Percentiles rank a stretch among this genome's conserved stretches.
phyloP scores from a whole-genome alignment of 2,329 filamentous ascomycete genomes.

The Aspergillus proliferans region DNA sequence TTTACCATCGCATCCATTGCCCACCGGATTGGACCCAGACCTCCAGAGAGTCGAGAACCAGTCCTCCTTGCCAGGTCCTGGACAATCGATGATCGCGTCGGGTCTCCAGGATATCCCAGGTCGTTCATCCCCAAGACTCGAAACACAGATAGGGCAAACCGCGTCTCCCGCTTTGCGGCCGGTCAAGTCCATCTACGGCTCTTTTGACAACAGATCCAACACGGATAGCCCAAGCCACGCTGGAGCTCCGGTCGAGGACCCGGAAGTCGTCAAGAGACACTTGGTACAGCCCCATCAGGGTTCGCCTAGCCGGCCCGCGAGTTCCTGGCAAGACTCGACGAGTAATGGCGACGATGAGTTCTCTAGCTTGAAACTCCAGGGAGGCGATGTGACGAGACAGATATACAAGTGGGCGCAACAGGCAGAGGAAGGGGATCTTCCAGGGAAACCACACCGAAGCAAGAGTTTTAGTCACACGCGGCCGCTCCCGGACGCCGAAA shows the following conservation, averaged over 20 bases:
- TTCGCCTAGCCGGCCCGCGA: slow-evolving; percentile 26
- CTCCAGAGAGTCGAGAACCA: slow-evolving; percentile 56
- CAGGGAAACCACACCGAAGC: slow-evolving; percentile 64
- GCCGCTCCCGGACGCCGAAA: slow-evolving; percentile 71
- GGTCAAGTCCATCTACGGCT: slow-evolving; percentile 72
- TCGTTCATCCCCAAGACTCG: slow-evolving; percentile 36
- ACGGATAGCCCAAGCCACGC: slow-evolving; percentile 38
- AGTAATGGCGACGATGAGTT: slow-evolving; percentile 67
- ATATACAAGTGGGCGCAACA: slow-evolving; percentile 97
- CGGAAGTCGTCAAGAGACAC: slow-evolving; percentile 85
- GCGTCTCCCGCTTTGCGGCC: slow-evolving; percentile 52
- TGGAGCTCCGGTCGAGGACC: slow-evolving; percentile 69
- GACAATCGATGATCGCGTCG: slow-evolving; percentile 79
- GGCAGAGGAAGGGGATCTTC: slow-evolving; percentile 59
- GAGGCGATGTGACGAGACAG: slow-evolving; percentile 86
- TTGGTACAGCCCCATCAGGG: slow-evolving; percentile 62
- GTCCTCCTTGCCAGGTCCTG: slow-evolving; percentile 65
- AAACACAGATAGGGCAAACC: slow-evolving; percentile 46
- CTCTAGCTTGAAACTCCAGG: slow-evolving; percentile 85
- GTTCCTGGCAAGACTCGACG: slow-evolving; percentile 29
- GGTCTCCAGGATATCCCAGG: slow-evolving; percentile 73
- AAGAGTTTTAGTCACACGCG: slow-evolving; percentile 78
- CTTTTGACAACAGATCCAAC: slow-evolving; percentile 66
- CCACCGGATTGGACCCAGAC: slow-evolving; percentile 50
- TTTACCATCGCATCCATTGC: slow-evolving; percentile 34